Conservation (phyloP, 176 grass and related monocot genomes). For the Musa schizocarpa region DNA sequence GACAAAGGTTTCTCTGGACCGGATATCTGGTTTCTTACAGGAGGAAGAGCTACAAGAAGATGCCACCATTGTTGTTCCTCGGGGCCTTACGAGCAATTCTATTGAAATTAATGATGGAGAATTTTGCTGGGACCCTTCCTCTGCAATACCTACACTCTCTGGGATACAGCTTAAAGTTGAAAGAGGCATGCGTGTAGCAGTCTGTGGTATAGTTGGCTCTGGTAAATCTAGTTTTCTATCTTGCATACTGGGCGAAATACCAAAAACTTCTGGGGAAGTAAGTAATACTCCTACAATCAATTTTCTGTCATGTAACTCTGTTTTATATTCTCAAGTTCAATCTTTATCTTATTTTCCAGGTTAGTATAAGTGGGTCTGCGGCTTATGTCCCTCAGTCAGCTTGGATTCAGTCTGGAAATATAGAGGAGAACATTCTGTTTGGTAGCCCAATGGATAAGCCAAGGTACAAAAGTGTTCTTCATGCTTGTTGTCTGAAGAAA, state of each 20-base stretch:
- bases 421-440: slow-evolving; percentile 93
- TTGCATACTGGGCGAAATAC: slow-evolving; percentile 89
- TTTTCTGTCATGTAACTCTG: neutral
- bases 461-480: slow-evolving; percentile 71
- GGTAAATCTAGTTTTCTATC: slow-evolving; percentile 95
- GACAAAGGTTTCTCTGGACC: slow-evolving; percentile 73
- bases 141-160: slow-evolving; percentile 49
- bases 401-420: slow-evolving; percentile 98
- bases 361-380: slow-evolving; percentile 72
- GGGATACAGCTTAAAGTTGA: slow-evolving; percentile 53
- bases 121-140: slow-evolving; percentile 70
- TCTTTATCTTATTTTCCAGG: slow-evolving; percentile 47
- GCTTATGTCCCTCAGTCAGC: slow-evolving; percentile 95
- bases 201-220: slow-evolving; percentile 92
- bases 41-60: slow-evolving; percentile 67
- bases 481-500: slow-evolving; percentile 87
- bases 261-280: slow-evolving; percentile 85
- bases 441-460: slow-evolving; percentile 70
- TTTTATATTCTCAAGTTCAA: neutral
- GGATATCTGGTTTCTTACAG: slow-evolving; percentile 45
- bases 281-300: slow-evolving; percentile 15
- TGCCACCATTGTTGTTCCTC: slow-evolving; percentile 56
- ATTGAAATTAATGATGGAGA: slow-evolving; percentile 66
- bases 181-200: slow-evolving; percentile 87
- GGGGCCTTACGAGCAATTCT: slow-evolving; percentile 45